phyloP scores from a whole-genome alignment of 2,329 filamentous ascomycete species.

The Zymoseptoria pseudotritici region DNA sequence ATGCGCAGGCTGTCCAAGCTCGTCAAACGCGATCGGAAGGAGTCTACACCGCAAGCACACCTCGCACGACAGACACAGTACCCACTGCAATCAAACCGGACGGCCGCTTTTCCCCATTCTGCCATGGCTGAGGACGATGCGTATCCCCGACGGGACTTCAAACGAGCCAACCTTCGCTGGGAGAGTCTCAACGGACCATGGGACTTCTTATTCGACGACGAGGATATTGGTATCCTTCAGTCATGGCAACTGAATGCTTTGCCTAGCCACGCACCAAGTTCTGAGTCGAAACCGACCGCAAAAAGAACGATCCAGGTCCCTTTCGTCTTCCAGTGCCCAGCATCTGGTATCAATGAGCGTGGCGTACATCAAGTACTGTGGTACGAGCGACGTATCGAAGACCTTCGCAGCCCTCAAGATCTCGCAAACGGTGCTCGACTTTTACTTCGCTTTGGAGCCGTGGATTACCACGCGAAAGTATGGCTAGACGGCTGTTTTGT shows the following conservation, averaged over 20 bases:
- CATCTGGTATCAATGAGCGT: conserved; percentile 55
- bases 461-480: conserved; percentile 54
- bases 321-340: conserved; percentile 58
- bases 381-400: conserved; percentile 47
- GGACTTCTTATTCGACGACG: conserved; percentile 59
- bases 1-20: too few relatives aligned
- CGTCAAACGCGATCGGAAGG: background rate
- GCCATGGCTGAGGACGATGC: background rate
- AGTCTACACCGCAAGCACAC: conserved; percentile 3
- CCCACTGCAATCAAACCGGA: background rate
- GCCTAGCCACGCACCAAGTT: conserved; percentile 32
- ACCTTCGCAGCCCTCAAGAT: conserved; percentile 19
- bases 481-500: conserved; percentile 50
- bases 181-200: conserved; percentile 55
- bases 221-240: conserved; percentile 48
- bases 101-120: too few relatives aligned
- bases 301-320: conserved; percentile 55
- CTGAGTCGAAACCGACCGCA: conserved; percentile 29
- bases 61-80: background rate
- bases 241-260: conserved; percentile 49
- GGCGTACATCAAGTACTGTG: conserved; percentile 60
- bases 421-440: conserved; percentile 35
- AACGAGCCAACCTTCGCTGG: conserved; percentile 51
- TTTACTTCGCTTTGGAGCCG: conserved; percentile 52
- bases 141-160: conserved; percentile 61